Evolutionary conservation across 768 basidiomycete genomes (phyloP), one percentile per base, ranked within the genome.

Genomic region (Wakefieldia striispora): DNA sequence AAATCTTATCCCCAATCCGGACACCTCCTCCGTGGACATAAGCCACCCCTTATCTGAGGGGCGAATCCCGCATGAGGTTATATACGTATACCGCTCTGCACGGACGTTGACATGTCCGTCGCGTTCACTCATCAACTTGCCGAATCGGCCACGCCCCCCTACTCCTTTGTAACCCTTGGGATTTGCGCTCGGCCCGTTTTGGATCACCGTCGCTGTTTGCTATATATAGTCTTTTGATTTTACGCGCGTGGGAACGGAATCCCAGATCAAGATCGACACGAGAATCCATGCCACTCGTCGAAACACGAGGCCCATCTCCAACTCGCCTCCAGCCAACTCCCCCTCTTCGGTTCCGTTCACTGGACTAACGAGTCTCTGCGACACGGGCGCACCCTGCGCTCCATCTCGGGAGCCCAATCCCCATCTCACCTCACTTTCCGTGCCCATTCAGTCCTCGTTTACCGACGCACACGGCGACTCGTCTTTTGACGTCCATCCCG

Each of bases 241-340:
- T 29, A 68, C 57, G 0, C 70, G 70, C 1, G 80, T 83, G 1
- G 79, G 73, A 11, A 62, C 62, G 1, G 66, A 60, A 53, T 13
- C 59, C 43, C 79, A 84, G 41, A 85, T 68, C 54, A 84, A 82
- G n/a, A 88, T 65, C 11, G 81, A 87, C 10, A 83, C 84, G 52
- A 59, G 49, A 55, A 55, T 55, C 54, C 5, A 13, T 39, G 40
- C 24, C 33, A 36, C n/a, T 17, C 35, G 37, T 36, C 16, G 80
- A 82, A 34, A 83, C 71, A 57, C 84, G 82, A 31, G 84, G 73
- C 16, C 23, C 23, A 83, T 13, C 10, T 6, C 6, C 29, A 72
- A 1, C 83, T 50, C 0, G 75, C 80, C 29, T 27, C 26, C 21
- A 77, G 33, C 33, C 14, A 44, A 29, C 23, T 23, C 16, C 27